phyloP scores from a whole-genome alignment of 495 filamentous ascomycete genomes.

The Hyaloscypha bicolor region DNA sequence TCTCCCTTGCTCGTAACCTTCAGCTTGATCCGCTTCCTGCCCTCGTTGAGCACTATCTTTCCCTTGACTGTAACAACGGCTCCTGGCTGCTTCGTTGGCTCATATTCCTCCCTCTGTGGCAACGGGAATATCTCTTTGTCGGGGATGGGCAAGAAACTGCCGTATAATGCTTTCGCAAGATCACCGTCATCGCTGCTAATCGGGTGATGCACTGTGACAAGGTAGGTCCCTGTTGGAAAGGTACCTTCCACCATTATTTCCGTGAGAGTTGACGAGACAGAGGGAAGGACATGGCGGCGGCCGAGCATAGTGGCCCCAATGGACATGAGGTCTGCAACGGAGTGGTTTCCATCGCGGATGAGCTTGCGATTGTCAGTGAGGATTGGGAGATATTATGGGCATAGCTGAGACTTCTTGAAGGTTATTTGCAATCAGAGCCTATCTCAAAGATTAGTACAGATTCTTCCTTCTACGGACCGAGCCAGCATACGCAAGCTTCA shows the following conservation, averaged over 20 bases:
- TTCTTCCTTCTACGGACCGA: neutral
- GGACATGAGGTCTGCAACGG: constrained; percentile 89
- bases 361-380: constrained; percentile 50
- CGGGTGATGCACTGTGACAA: constrained; percentile 93
- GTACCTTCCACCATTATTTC: constrained; percentile 96
- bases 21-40: constrained; percentile 70
- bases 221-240: constrained; percentile 86
- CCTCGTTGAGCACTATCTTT: constrained; percentile 70
- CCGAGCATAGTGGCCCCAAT: constrained; percentile 92
- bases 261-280: constrained; percentile 71
- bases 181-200: constrained; percentile 87
- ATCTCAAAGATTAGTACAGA: neutral
- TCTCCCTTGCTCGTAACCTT: constrained; percentile 87
- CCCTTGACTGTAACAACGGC: constrained; percentile 74
- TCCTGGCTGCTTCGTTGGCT: constrained; percentile 70
- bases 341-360: constrained; percentile 94
- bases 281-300: constrained; percentile 87
- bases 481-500: constrained; percentile 73
- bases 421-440: constrained; percentile 89
- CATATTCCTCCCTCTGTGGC: constrained; percentile 61
- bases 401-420: constrained; percentile 73
- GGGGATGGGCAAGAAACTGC: constrained; percentile 88
- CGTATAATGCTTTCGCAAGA: constrained; percentile 83
- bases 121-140: constrained; percentile 33
- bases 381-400: constrained; percentile 5